Conservation (phyloP, 2,329 filamentous ascomycete genomes). For the Peltaster fructicola region DNA sequence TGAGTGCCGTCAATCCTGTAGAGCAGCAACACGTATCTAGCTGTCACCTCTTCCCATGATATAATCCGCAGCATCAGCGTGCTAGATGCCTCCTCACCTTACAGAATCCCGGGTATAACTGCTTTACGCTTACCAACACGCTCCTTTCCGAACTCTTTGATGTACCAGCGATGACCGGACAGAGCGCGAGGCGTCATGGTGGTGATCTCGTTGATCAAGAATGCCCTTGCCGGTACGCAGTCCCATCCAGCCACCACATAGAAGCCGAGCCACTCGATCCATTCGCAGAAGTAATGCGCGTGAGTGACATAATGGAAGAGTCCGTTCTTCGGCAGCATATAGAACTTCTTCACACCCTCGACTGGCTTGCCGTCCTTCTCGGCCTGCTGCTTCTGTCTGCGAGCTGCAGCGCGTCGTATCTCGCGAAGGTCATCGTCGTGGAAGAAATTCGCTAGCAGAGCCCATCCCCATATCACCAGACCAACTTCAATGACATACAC, state of each 20-base stretch:
- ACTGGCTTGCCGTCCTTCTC: constrained; percentile 27
- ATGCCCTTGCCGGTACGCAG: constrained; percentile 60
- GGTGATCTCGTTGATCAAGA: constrained; percentile 67
- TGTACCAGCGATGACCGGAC: constrained; percentile 49
- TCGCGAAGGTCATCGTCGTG: constrained; percentile 82
- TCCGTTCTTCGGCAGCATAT: constrained; percentile 69
- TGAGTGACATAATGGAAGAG: constrained; percentile 71
- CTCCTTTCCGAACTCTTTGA: constrained; percentile 70
- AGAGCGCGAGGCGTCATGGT: constrained; percentile 9
- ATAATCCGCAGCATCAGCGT: constrained; percentile 1
- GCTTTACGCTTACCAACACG: constrained; percentile 60
- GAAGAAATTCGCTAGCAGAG: constrained; percentile 64
- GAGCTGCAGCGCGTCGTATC: constrained; percentile 54
- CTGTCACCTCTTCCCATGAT: no score
- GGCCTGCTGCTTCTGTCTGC: constrained; percentile 35
- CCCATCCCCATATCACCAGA: constrained; percentile 56
- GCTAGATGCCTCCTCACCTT: no score
- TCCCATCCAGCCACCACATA: constrained; percentile 51
- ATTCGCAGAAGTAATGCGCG: constrained; percentile 92
- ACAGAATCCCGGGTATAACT: constrained; percentile 44
- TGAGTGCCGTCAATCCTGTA: no score
- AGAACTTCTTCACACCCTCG: constrained; percentile 56
- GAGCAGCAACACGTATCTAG: no score
- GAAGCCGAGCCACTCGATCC: constrained; percentile 89
- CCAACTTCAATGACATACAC: constrained; percentile 39